Evolutionary conservation across 805 yeast genomes (phyloP).

Genomic region (Metschnikowia similis): DNA sequence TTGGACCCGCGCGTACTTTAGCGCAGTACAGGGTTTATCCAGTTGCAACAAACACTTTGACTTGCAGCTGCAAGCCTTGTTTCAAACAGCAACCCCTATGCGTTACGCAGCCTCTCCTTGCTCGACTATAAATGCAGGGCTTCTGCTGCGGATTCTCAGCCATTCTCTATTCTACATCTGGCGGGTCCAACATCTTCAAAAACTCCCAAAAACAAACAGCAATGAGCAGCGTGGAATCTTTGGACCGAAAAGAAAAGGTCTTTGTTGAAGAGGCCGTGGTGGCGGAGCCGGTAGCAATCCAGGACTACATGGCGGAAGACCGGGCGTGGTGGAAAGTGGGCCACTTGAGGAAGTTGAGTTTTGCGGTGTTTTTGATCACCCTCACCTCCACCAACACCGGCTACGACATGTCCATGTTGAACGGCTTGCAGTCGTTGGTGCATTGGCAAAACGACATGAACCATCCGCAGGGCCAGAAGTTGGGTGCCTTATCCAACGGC

Average conservation of each 20-base stretch:
- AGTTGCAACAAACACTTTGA: too few relatives aligned
- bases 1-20: too few relatives aligned
- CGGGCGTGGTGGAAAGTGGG: constrained; percentile 31
- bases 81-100: too few relatives aligned
- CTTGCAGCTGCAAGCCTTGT: too few relatives aligned
- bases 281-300: constrained; percentile 3
- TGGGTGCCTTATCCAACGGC: constrained; percentile 23
- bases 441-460: constrained; percentile 38
- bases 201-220: too few relatives aligned
- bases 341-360: constrained; percentile 36
- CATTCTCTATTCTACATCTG: too few relatives aligned
- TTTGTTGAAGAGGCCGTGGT: not conserved
- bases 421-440: constrained; percentile 45
- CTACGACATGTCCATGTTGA: constrained; percentile 34
- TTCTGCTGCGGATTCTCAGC: too few relatives aligned
- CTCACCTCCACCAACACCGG: constrained; percentile 43
- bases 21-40: too few relatives aligned
- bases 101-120: too few relatives aligned
- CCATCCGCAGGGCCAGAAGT: constrained; percentile 18
- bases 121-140: too few relatives aligned
- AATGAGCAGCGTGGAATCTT: constrained; percentile 2
- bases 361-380: constrained; percentile 37
- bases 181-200: too few relatives aligned
- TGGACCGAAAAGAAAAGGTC: not conserved
- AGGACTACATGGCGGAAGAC: constrained; percentile 13